Evolutionary conservation across 106 monocot genomes (phyloP), one percentile per base, ranked within the genome.

Genomic region (Platanthera zijinensis): DNA sequence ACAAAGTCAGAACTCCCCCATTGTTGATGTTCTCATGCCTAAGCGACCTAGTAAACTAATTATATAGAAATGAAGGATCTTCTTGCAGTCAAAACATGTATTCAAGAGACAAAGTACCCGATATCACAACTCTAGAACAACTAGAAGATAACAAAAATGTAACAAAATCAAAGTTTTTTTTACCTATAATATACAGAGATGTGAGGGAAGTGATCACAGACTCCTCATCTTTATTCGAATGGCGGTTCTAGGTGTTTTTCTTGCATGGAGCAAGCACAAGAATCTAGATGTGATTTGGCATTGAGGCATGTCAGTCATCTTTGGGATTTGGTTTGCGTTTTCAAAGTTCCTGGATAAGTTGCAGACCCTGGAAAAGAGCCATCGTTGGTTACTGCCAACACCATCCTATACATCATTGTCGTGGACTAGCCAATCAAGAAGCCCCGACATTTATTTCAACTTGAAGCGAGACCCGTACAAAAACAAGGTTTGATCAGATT

Each of bases 311-410:
- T 95, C 92, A 7, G 81, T 92, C 59, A 85, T 95, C 14, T 95
- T 90, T 72, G 92, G 92, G 78, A 50, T 92, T 10, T 95, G 95
- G 95, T 95, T 95, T 72, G 95, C 90, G 17, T 92, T 95, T 69
- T 95, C 95, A 0, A 90, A 92, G 92, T 76, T 95, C 11, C 83
- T 92, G 0, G 95, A 95, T 48, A 89, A 92, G 75, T 78, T 87
- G 4, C 90, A 4, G 95, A 95, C 48, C 95, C 95, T 3, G 89
- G 90, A 22, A 95, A 95, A 45, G 92, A 95, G 75, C 95, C 95
- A 1, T 87, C 87, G 8, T 51, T 92, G 39, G 92, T 92, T 75
- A 95, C 92, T 8, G 89, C 95, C 13, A 95, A 95, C 62, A 95
- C 92, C 9, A 89, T 95, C 21, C 86, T 95, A 11, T 95, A 91